Evolutionary conservation across 176 grass and related monocot species (phyloP).

Genomic region (Cenchrus fungigraminus): DNA sequence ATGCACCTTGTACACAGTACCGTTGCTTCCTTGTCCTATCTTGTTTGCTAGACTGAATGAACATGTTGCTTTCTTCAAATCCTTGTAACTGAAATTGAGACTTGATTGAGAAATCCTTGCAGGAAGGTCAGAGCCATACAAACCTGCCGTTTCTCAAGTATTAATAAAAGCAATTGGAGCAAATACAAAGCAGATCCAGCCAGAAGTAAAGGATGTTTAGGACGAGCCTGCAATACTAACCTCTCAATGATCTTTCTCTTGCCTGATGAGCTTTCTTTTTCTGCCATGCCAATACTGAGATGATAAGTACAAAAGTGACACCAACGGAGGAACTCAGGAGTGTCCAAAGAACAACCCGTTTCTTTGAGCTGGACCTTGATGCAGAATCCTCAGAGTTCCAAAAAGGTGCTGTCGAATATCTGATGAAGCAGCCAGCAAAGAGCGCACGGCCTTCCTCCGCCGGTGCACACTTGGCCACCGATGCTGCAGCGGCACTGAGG

Average conservation of each 20-base stretch:
- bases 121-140: constrained; percentile 51
- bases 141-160: constrained; percentile 31
- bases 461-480: constrained; percentile 51
- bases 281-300: constrained; percentile 10
- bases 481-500: constrained; percentile 42
- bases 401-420: constrained; percentile 57
- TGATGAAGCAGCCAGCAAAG: constrained; percentile 61
- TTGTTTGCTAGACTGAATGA: constrained; percentile 55
- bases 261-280: background rate
- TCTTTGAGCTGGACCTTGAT: constrained; percentile 3
- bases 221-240: constrained; percentile 17
- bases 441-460: constrained; percentile 49
- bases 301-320: background rate
- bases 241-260: constrained; percentile 13
- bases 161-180: background rate
- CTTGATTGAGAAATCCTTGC: constrained; percentile 49
- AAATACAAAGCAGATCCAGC: background rate
- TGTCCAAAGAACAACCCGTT: constrained; percentile 17
- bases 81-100: constrained; percentile 57
- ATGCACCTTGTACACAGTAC: constrained; percentile 71
- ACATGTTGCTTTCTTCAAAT: constrained; percentile 59
- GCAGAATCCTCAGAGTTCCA: constrained; percentile 48
- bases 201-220: background rate
- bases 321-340: background rate
- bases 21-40: constrained; percentile 67